Evolutionary conservation across 1,284 basidiomycete species (phyloP).

Genomic region (Kwoniella shivajii): DNA sequence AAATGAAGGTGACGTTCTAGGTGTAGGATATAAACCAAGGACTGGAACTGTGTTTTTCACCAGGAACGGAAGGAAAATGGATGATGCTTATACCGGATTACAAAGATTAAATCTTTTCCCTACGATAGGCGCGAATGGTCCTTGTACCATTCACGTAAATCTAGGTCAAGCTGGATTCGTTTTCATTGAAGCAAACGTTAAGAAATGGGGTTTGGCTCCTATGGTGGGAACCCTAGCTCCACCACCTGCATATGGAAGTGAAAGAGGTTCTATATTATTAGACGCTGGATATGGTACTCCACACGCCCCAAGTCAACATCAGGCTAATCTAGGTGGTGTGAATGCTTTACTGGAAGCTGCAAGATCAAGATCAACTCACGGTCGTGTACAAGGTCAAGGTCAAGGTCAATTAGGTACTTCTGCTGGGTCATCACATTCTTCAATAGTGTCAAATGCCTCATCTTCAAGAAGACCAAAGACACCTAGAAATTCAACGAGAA

Average conservation of each 20-base stretch:
- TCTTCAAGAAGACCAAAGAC: background rate
- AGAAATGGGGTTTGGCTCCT: slow-evolving; percentile 96
- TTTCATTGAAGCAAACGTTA: slow-evolving; percentile 97
- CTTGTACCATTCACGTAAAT: slow-evolving; percentile 92
- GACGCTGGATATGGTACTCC: slow-evolving; percentile 69
- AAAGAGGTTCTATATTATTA: slow-evolving; percentile 87
- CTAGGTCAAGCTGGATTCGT: slow-evolving; percentile 95
- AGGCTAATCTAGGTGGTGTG: slow-evolving; percentile 28
- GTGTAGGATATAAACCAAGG: slow-evolving; percentile 88
- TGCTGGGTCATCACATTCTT: slow-evolving; percentile 17
- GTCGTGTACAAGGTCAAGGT: background rate
- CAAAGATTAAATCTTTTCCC: slow-evolving; percentile 90
- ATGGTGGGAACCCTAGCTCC: slow-evolving; percentile 93
- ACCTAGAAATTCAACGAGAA: slow-evolving; percentile 14
- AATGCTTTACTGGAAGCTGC: slow-evolving; percentile 45
- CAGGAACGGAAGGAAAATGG: slow-evolving; percentile 89
- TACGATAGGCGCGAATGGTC: slow-evolving; percentile 88
- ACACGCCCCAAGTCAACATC: slow-evolving; percentile 15
- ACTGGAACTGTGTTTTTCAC: slow-evolving; percentile 97
- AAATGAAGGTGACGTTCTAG: slow-evolving; percentile 91
- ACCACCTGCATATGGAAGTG: slow-evolving; percentile 91
- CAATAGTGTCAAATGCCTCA: background rate
- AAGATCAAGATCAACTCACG: slow-evolving; percentile 30
- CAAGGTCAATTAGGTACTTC: slow-evolving; percentile 16
- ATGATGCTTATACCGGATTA: slow-evolving; percentile 88